Conservation (phyloP, 495 filamentous ascomycete genomes). For the Daldinia concentrica region DNA sequence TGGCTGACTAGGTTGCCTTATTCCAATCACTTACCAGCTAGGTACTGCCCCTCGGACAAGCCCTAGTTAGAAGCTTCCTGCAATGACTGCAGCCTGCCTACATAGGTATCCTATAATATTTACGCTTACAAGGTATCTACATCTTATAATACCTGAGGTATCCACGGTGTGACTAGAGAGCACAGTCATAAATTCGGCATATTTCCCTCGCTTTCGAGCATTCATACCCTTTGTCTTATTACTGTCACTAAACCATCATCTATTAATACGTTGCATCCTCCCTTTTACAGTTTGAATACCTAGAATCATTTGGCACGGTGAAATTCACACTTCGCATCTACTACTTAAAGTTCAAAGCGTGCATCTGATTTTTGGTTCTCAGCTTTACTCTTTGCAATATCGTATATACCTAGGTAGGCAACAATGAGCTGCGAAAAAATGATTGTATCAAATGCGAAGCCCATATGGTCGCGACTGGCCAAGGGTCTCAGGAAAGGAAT, state of each 20-base stretch:
- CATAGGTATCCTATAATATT: neutral
- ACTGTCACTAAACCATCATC: neutral
- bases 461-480: neutral
- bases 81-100: conserved; percentile 18
- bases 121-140: neutral
- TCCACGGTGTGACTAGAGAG: conserved; percentile 6
- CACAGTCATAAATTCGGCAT: neutral
- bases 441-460: conserved; percentile 3
- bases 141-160: neutral
- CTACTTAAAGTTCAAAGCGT: neutral
- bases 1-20: conserved; percentile 23
- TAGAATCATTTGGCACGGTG: neutral
- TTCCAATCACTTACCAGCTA: neutral
- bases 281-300: neutral
- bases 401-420: neutral
- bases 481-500: neutral
- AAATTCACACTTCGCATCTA: neutral
- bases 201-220: conserved; percentile 7
- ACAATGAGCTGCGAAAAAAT: neutral
- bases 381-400: neutral
- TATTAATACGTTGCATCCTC: neutral
- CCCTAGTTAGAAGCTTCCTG: conserved; percentile 20
- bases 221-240: neutral
- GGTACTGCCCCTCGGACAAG: neutral
- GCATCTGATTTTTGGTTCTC: neutral